Conservation (phyloP, 2,329 filamentous ascomycete species). For the Penicillium sp. region DNA sequence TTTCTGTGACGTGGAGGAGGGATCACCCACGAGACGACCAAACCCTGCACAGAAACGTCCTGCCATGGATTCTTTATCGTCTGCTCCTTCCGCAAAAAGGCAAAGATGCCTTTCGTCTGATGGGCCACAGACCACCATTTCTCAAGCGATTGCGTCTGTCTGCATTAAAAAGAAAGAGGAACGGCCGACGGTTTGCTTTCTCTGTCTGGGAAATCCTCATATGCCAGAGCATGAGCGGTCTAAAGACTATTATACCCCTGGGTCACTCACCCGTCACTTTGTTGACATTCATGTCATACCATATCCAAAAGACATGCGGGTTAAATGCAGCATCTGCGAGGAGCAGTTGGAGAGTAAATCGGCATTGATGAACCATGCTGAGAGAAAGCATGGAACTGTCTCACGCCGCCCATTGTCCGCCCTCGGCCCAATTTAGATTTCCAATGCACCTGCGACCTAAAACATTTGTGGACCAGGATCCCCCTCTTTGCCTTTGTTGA, state of each 20-base stretch:
- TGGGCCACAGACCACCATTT: constrained; percentile 18
- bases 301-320: constrained; percentile 25
- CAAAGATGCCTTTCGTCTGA: constrained; percentile 13
- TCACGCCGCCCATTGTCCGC: constrained; percentile 20
- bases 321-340: constrained; percentile 25
- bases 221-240: constrained; percentile 22
- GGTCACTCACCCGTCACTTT: constrained; percentile 30
- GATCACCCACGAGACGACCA: constrained; percentile 25
- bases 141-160: constrained; percentile 23
- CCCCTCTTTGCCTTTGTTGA: neutral
- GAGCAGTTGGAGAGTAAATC: constrained; percentile 23
- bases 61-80: constrained; percentile 10
- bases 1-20: constrained; percentile 34
- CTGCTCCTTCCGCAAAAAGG: constrained; percentile 23
- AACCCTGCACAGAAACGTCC: constrained; percentile 19
- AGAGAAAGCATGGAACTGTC: constrained; percentile 25
- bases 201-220: constrained; percentile 25
- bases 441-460: constrained; percentile 5
- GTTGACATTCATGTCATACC: constrained; percentile 26
- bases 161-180: constrained; percentile 24
- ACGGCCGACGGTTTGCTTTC: constrained; percentile 29
- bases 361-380: constrained; percentile 26
- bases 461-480: neutral
- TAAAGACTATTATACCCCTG: constrained; percentile 22
- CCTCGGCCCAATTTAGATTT: constrained; percentile 20